Conservation (phyloP, 2,329 filamentous ascomycete species). For the Dactylellina parvicollis region DNA sequence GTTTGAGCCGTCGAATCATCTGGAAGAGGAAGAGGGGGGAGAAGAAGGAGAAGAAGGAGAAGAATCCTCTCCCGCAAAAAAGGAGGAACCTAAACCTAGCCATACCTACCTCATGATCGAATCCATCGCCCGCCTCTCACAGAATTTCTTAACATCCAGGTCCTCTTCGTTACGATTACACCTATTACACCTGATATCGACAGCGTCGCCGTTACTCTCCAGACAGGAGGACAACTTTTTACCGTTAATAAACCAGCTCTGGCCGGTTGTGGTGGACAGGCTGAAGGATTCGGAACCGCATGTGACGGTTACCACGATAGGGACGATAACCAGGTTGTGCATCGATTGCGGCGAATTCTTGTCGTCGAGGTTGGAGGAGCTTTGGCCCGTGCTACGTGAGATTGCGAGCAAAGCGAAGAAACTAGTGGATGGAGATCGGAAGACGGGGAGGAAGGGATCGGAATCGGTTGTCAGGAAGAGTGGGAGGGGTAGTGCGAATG, state of each 20-base stretch:
- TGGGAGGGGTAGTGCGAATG: not conserved
- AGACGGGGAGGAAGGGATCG: constrained; percentile 29
- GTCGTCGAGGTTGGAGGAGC: constrained; percentile 75
- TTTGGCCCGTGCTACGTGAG: constrained; percentile 70
- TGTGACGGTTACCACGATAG: constrained; percentile 75
- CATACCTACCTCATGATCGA: constrained; percentile 83
- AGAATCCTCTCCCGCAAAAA: constrained; percentile 60
- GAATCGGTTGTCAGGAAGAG: constrained; percentile 20
- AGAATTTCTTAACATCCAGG: constrained; percentile 88
- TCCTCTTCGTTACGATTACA: constrained; percentile 81
- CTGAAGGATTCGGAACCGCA: constrained; percentile 74
- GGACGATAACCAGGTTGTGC: constrained; percentile 75
- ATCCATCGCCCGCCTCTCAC: constrained; percentile 82
- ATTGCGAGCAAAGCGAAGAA: constrained; percentile 57
- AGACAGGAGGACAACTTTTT: constrained; percentile 83
- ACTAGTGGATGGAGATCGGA: constrained; percentile 45
- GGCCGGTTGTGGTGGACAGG: constrained; percentile 80
- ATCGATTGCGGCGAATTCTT: constrained; percentile 82
- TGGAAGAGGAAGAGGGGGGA: constrained; percentile 56
- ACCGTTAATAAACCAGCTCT: constrained; percentile 87
- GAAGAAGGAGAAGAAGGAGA: constrained; percentile 60
- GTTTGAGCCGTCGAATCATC: constrained; percentile 58
- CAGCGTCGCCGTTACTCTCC: constrained; percentile 76
- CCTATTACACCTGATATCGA: constrained; percentile 78
- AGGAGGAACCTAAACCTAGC: constrained; percentile 72